Evolutionary conservation across 495 filamentous ascomycete genomes (phyloP).

Genomic region (Aspergillus hancockii): DNA sequence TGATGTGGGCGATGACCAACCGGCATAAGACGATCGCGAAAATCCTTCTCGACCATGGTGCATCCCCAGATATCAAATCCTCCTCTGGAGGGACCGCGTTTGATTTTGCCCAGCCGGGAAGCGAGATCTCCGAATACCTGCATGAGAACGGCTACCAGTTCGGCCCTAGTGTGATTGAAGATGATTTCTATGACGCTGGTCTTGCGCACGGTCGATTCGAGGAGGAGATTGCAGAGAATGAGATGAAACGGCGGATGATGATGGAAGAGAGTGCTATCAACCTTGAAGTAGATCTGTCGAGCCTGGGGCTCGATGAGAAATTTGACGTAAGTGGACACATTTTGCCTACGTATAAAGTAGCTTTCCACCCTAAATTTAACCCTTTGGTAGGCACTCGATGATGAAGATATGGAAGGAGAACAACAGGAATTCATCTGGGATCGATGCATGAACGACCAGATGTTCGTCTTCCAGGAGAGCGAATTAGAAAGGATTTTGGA

Average conservation of each 20-base stretch:
- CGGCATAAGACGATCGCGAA: constrained; percentile 95
- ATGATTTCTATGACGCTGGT: constrained; percentile 94
- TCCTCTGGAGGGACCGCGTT: constrained; percentile 93
- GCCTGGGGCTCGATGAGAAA: constrained; percentile 93
- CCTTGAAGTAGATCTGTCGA: constrained; percentile 93
- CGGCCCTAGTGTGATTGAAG: constrained; percentile 79
- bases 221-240: constrained; percentile 95
- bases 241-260: constrained; percentile 97
- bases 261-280: constrained; percentile 99
- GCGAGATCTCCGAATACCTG: constrained; percentile 93
- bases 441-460: constrained; percentile 92
- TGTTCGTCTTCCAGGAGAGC: constrained; percentile 98
- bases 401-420: constrained; percentile 77
- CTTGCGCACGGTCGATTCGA: constrained; percentile 94
- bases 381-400: constrained; percentile 61
- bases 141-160: constrained; percentile 92
- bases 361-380: not conserved
- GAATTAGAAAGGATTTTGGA: constrained; percentile 88
- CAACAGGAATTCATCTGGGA: constrained; percentile 98
- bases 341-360: not conserved
- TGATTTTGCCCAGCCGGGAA: constrained; percentile 91
- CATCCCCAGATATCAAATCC: constrained; percentile 93
- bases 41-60: constrained; percentile 85
- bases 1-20: constrained; percentile 99
- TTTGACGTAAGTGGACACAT: constrained; percentile 67